Conservation (phyloP, 2,329 filamentous ascomycete species). For the Epichloe sylvatica region DNA sequence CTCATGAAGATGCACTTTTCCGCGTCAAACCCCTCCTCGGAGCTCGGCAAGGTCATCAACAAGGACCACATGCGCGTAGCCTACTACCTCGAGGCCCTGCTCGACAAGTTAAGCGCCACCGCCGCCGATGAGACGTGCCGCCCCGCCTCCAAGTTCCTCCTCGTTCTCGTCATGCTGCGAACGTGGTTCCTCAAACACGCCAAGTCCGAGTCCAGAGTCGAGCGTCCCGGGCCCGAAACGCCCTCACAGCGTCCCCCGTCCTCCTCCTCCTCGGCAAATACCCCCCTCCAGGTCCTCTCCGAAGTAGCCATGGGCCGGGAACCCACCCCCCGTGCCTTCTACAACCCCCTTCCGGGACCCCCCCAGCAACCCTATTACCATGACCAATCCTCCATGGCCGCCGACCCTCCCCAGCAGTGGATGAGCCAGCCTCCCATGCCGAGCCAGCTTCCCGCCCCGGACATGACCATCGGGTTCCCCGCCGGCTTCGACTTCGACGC, state of each 20-base stretch:
- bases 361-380: constrained; percentile 8
- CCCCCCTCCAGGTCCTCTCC: constrained; percentile 41
- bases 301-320: constrained; percentile 39
- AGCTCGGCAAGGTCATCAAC: constrained; percentile 56
- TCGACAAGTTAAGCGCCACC: constrained; percentile 51
- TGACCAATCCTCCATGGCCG: background rate
- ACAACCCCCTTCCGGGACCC: constrained; percentile 11
- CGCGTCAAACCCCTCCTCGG: constrained; percentile 47
- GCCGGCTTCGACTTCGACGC: constrained; percentile 18
- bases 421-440: constrained; percentile 2
- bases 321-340: constrained; percentile 9
- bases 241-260: background rate
- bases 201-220: constrained; percentile 11
- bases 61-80: constrained; percentile 51
- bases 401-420: constrained; percentile 5
- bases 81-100: constrained; percentile 54
- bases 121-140: constrained; percentile 50
- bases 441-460: background rate
- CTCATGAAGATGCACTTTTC: constrained; percentile 63
- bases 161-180: constrained; percentile 56
- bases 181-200: constrained; percentile 50
- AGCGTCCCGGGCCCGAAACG: too few relatives aligned
- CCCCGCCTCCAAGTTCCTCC: constrained; percentile 54
- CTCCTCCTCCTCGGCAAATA: constrained; percentile 25
- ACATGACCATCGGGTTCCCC: constrained; percentile 12